phyloP scores from a whole-genome alignment of 2,329 filamentous ascomycete species.

The Epichloe aotearoae region DNA sequence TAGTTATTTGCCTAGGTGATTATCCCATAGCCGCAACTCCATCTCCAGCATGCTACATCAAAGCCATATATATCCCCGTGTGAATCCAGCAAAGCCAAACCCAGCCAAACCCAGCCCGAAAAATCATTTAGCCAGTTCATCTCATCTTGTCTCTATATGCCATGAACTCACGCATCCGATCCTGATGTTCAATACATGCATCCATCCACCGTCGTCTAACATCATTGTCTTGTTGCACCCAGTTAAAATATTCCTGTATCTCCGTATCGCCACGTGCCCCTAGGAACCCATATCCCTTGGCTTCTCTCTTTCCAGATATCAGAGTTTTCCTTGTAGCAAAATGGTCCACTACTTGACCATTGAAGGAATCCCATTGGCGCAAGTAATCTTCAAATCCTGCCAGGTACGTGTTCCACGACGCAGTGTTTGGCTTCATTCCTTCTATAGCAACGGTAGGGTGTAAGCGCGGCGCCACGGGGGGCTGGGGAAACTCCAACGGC shows the following conservation, averaged over 20 bases:
- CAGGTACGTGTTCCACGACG: conserved; percentile 37
- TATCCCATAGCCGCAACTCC: not conserved
- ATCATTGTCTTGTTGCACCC: conserved; percentile 50
- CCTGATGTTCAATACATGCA: conserved; percentile 46
- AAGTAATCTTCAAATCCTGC: conserved; percentile 42
- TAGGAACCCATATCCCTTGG: conserved; percentile 34
- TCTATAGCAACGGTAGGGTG: conserved; percentile 29
- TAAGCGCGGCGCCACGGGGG: conserved; percentile 36
- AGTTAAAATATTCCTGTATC: conserved; percentile 43
- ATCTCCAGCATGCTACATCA: not conserved
- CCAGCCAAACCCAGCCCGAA: not conserved
- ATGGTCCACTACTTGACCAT: conserved; percentile 40
- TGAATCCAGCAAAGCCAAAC: not conserved
- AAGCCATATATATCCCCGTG: not conserved
- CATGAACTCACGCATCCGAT: conserved; percentile 45
- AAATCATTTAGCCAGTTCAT: conserved; percentile 1
- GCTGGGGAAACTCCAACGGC: conserved; percentile 30
- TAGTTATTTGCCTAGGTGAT: not conserved
- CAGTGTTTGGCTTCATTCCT: conserved; percentile 28
- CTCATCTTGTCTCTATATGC: conserved; percentile 31
- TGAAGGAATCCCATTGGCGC: conserved; percentile 34
- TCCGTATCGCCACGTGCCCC: conserved; percentile 29
- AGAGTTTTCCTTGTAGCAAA: conserved; percentile 37
- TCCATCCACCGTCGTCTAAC: conserved; percentile 48
- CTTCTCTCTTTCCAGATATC: conserved; percentile 23